phyloP scores from a whole-genome alignment of 1,284 basidiomycete genomes.

The Moesziomyces globuligerus region DNA sequence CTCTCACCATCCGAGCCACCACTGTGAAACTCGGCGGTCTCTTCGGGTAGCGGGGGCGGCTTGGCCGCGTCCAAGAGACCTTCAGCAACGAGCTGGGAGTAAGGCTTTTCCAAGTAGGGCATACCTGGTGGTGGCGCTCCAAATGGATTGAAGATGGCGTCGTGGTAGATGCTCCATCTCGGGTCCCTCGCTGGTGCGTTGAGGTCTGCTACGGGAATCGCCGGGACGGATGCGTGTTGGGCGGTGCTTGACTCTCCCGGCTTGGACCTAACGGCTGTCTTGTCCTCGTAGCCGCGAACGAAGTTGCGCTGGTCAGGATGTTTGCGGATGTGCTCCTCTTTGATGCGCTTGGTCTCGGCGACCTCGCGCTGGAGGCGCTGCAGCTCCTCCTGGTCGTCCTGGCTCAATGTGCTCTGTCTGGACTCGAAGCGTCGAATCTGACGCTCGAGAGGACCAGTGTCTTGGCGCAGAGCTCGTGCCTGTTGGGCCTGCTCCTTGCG shows the following conservation, averaged over 20 bases:
- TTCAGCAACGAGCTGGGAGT: conserved; percentile 37
- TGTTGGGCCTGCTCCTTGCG: conserved; percentile 60
- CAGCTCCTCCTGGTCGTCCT: conserved; percentile 42
- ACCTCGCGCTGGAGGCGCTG: conserved; percentile 44
- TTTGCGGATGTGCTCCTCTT: conserved; percentile 75
- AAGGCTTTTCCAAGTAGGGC: conserved; percentile 80
- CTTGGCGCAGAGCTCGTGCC: conserved; percentile 29
- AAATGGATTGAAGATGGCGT: conserved; percentile 89
- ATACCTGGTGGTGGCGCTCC: conserved; percentile 96
- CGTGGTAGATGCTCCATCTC: conserved; percentile 84
- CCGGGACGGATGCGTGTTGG: neutral
- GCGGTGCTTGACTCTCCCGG: neutral
- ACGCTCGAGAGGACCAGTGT: conserved; percentile 40
- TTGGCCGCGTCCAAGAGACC: conserved; percentile 41
- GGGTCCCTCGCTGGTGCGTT: conserved; percentile 13
- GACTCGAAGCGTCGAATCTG: conserved; percentile 49
- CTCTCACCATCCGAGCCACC: conserved; percentile 22
- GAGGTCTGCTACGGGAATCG: too few species aligned
- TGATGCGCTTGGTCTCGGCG: conserved; percentile 46
- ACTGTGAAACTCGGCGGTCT: conserved; percentile 4
- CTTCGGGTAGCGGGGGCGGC: conserved; percentile 33
- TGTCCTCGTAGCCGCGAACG: conserved; percentile 73
- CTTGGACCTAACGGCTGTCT: neutral
- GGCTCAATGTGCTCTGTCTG: conserved; percentile 15
- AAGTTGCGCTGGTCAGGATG: conserved; percentile 84